Conservation (phyloP, 805 yeast genomes). For the Monosporozyma aerobia region DNA sequence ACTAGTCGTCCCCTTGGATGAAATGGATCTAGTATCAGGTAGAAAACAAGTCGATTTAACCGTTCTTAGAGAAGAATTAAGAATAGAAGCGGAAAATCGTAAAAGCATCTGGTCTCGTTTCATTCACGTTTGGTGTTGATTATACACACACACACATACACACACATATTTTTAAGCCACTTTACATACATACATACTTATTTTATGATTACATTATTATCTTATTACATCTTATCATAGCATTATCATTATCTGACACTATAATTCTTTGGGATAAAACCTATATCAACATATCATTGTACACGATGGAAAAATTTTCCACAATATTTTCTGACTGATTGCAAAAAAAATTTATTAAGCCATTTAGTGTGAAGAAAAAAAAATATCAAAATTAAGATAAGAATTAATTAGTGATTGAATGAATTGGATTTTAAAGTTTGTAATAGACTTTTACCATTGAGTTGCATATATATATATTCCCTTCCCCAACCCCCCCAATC, state of each 20-base stretch:
- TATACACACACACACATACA: too few species aligned
- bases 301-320: not conserved
- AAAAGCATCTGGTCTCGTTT: constrained; percentile 38
- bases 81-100: constrained; percentile 30
- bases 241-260: too few species aligned
- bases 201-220: too few species aligned
- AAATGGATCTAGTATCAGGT: constrained; percentile 53
- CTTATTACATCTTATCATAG: too few species aligned
- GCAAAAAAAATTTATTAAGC: too few species aligned
- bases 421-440: not conserved
- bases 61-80: constrained; percentile 39
- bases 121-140: constrained; percentile 38
- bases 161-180: too few species aligned
- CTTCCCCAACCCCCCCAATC: too few species aligned
- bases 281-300: too few species aligned
- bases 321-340: not conserved
- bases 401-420: too few species aligned
- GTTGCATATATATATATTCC: too few species aligned
- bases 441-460: not conserved
- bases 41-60: constrained; percentile 47
- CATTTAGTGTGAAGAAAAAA: not conserved
- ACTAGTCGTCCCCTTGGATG: constrained; percentile 34
- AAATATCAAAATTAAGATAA: not conserved
- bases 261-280: too few species aligned
- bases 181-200: too few species aligned